Percentiles rank a stretch among this genome's conserved stretches.
These are phyloP conservation scores for Cordia subcordata DNA, from an alignment of 257 asterid species.

Conservation along the genomic window DNA sequence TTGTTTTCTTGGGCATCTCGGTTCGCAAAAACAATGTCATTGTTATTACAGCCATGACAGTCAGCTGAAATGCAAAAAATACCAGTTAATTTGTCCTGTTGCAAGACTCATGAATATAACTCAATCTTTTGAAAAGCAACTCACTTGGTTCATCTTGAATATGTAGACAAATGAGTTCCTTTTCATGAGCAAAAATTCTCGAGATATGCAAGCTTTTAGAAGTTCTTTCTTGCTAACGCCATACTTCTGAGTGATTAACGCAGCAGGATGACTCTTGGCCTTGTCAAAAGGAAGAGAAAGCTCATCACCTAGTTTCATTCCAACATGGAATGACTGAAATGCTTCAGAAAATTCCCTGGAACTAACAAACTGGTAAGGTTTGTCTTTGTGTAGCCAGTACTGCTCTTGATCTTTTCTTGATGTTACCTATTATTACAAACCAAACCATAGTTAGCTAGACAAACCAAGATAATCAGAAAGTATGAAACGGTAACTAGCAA, in stretches of 20 bases:
- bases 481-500: not conserved
- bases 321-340: slow-evolving; percentile 19
- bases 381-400: slow-evolving; percentile 15
- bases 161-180: slow-evolving; percentile 20
- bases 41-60: slow-evolving; percentile 1
- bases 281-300: slow-evolving; percentile 20
- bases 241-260: slow-evolving; percentile 15
- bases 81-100: not conserved
- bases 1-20: slow-evolving; percentile 12
- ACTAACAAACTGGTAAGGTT: slow-evolving; percentile 10
- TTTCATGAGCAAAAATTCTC: slow-evolving; percentile 21
- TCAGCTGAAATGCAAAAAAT: slow-evolving; percentile 7
- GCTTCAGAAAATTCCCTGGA: slow-evolving; percentile 14
- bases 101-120: not conserved
- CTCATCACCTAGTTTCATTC: slow-evolving; percentile 13
- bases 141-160: slow-evolving; percentile 14
- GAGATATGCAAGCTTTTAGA: slow-evolving; percentile 18
- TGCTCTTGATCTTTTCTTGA: slow-evolving; percentile 25
- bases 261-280: slow-evolving; percentile 13
- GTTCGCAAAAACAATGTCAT: slow-evolving; percentile 18
- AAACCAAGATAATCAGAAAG: not conserved
- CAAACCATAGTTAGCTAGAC: not conserved
- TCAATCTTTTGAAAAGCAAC: not conserved
- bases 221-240: slow-evolving; percentile 18
- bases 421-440: slow-evolving; percentile 14